Evolutionary conservation across 2,329 filamentous ascomycete genomes (phyloP).

Genomic region (Colletotrichum cuscutae): DNA sequence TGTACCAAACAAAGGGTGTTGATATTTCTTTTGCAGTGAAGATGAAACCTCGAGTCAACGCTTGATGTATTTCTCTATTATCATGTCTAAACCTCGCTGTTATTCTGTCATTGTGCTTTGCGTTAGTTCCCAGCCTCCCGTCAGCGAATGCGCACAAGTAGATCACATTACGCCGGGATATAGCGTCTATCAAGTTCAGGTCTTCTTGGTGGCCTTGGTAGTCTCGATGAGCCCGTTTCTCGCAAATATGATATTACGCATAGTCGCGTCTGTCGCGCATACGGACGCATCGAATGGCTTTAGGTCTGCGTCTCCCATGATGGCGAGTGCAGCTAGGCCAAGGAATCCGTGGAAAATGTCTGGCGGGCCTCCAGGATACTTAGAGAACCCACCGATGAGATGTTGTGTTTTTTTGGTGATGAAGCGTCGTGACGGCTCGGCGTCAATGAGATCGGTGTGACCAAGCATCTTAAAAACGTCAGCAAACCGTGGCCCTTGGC

Average conservation of each 20-base stretch:
- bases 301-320: constrained; percentile 76
- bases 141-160: not conserved
- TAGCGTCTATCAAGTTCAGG: not conserved
- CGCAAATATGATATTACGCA: constrained; percentile 59
- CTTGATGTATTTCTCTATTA: not conserved
- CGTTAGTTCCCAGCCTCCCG: not conserved
- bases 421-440: constrained; percentile 75
- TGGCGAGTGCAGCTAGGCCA: constrained; percentile 81
- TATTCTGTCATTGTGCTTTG: not conserved
- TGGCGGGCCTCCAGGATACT: constrained; percentile 73
- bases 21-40: constrained; percentile 3
- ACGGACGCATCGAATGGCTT: constrained; percentile 79
- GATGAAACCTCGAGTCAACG: not conserved
- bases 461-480: constrained; percentile 66
- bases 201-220: not conserved
- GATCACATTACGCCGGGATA: not conserved
- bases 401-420: constrained; percentile 90
- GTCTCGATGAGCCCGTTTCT: constrained; percentile 50
- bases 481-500: constrained; percentile 45
- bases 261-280: constrained; percentile 75
- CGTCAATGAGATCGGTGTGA: constrained; percentile 66
- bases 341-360: constrained; percentile 92
- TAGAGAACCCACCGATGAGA: constrained; percentile 84
- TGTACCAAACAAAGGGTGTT: constrained; percentile 31
- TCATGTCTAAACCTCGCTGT: not conserved